A percentile compares a stretch with the other conserved stretches of the same genome.
Evolutionary conservation across 2,329 filamentous ascomycete species (phyloP).

Genomic region (Fusarium globosum): DNA sequence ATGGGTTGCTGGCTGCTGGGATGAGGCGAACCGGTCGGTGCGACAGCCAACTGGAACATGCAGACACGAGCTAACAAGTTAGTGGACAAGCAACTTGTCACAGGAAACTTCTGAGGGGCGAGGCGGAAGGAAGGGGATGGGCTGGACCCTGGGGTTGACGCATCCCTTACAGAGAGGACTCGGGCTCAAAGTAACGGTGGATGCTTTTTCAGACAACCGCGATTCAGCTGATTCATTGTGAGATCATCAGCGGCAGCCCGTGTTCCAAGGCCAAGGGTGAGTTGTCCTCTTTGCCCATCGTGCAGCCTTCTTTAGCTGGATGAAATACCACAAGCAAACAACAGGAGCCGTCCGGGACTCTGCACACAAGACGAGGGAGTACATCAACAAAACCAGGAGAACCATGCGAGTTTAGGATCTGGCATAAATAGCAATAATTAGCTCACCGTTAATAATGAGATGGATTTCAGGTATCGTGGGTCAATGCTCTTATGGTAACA

Average conservation of each 20-base stretch:
- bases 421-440: conserved; percentile 26
- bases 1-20: background rate
- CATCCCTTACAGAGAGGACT: conserved; percentile 1
- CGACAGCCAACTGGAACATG: conserved; percentile 1
- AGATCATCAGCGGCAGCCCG: background rate
- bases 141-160: background rate
- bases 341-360: conserved; percentile 14
- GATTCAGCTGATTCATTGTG: background rate
- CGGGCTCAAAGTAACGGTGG: background rate
- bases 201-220: background rate
- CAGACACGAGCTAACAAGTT: background rate
- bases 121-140: background rate
- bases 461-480: background rate
- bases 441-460: conserved; percentile 19
- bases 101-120: background rate
- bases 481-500: background rate
- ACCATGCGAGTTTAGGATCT: conserved; percentile 17
- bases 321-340: conserved; percentile 4
- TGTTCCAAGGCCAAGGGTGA: background rate
- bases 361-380: conserved; percentile 27
- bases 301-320: background rate
- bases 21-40: background rate
- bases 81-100: background rate
- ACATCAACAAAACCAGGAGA: conserved; percentile 2
- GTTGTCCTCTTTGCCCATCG: background rate